Percentiles rank a stretch among this genome's conserved stretches.
Conservation (phyloP, 306 rosid species). For the Dryas alaskensis region DNA sequence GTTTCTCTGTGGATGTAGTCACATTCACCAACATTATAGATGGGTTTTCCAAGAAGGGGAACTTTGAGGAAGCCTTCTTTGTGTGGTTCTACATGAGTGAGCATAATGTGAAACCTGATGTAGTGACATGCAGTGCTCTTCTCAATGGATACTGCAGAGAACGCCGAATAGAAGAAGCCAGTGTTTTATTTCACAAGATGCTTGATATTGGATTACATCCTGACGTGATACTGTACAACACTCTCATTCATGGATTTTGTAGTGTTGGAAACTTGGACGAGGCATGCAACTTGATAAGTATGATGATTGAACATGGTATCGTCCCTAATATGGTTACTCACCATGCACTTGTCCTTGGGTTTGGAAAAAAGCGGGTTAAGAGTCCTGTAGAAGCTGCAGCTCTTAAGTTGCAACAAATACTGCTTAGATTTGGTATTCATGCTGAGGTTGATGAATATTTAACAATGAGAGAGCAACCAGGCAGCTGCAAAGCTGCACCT, state of each 20-base stretch:
- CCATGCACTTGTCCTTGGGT: slow-evolving; percentile 32
- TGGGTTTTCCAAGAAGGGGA: slow-evolving; percentile 37
- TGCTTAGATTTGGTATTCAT: slow-evolving; percentile 14
- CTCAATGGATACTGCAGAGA: slow-evolving; percentile 39
- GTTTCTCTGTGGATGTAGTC: slow-evolving; percentile 38
- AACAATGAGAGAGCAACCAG: slow-evolving; percentile 15
- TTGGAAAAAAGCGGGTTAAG: slow-evolving; percentile 19
- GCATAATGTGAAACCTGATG: slow-evolving; percentile 40
- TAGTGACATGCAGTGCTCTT: slow-evolving; percentile 43
- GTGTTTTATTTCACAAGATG: slow-evolving; percentile 31
- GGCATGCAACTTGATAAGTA: slow-evolving; percentile 33
- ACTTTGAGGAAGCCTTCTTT: slow-evolving; percentile 39
- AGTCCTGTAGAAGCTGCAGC: slow-evolving; percentile 28
- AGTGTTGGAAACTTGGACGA: slow-evolving; percentile 34
- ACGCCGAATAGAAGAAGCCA: slow-evolving; percentile 35
- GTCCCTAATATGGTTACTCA: slow-evolving; percentile 35
- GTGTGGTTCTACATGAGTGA: slow-evolving; percentile 41
- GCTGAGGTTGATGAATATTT: slow-evolving; percentile 9
- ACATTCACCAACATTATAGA: slow-evolving; percentile 31
- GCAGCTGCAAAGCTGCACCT: background rate
- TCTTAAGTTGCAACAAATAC: slow-evolving; percentile 35
- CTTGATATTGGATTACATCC: slow-evolving; percentile 33
- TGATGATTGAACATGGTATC: slow-evolving; percentile 31
- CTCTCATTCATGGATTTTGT: slow-evolving; percentile 41
- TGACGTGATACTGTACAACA: slow-evolving; percentile 34